These are phyloP conservation scores for Sherardia arvensis DNA, from an alignment of 257 asterid species.

Conservation along the genomic window DNA sequence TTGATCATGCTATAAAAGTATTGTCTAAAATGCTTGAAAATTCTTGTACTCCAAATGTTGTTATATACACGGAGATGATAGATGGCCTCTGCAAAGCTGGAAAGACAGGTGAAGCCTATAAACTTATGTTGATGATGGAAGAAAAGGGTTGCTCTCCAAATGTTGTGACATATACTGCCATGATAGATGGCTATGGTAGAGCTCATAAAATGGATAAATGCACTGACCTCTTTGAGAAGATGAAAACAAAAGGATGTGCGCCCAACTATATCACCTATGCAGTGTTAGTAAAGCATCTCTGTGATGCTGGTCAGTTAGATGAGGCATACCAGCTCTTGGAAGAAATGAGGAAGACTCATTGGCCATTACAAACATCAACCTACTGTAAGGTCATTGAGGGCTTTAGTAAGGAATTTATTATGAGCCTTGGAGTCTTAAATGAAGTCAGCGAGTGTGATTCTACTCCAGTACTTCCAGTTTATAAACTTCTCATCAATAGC, in stretches of 20 bases:
- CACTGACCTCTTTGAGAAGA: slow-evolving; percentile 48
- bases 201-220: slow-evolving; percentile 61
- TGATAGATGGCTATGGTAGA: slow-evolving; percentile 87
- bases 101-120: slow-evolving; percentile 80
- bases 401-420: slow-evolving; percentile 56
- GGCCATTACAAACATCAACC: slow-evolving; percentile 66
- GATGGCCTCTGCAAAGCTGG: slow-evolving; percentile 93
- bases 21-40: slow-evolving; percentile 77
- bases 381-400: slow-evolving; percentile 76
- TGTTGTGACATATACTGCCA: slow-evolving; percentile 92
- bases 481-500: slow-evolving; percentile 65
- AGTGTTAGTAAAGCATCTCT: slow-evolving; percentile 63
- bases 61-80: slow-evolving; percentile 78
- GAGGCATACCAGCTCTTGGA: slow-evolving; percentile 78
- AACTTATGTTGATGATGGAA: slow-evolving; percentile 89
- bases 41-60: slow-evolving; percentile 77
- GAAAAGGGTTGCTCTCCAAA: slow-evolving; percentile 88
- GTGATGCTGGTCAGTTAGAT: slow-evolving; percentile 49
- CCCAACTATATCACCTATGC: slow-evolving; percentile 78
- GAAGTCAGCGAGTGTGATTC: slow-evolving; percentile 42
- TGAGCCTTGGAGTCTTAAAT: slow-evolving; percentile 55
- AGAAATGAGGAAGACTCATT: slow-evolving; percentile 82
- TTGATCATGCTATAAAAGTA: slow-evolving; percentile 81
- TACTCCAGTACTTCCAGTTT: slow-evolving; percentile 51
- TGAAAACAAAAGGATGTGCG: slow-evolving; percentile 64